Evolutionary conservation across 176 grass and related monocot species (phyloP).

Genomic region (Coix lacrymajobi): DNA sequence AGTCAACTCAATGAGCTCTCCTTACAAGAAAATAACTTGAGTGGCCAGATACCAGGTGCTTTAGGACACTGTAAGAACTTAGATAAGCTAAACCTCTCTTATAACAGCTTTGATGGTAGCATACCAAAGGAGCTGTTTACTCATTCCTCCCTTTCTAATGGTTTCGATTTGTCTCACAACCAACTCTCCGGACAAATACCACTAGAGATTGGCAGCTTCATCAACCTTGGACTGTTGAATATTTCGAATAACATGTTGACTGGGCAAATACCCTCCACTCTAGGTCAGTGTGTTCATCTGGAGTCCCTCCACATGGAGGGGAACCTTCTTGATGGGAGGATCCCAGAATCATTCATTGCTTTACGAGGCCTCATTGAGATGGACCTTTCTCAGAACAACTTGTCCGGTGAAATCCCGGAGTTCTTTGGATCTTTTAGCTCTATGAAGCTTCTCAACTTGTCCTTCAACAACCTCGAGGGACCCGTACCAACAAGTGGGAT

Average conservation of each 20-base stretch:
- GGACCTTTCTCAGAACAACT: constrained; percentile 20
- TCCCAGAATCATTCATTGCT: background rate
- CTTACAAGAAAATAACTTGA: background rate
- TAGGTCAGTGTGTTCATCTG: constrained; percentile 17
- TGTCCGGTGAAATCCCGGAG: constrained; percentile 25
- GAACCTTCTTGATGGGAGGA: constrained; percentile 20
- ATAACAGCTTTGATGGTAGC: background rate
- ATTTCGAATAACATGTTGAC: constrained; percentile 12
- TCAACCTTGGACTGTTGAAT: background rate
- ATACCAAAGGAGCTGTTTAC: background rate
- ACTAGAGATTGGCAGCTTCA: constrained; percentile 19
- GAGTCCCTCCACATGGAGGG: background rate
- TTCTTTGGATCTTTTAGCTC: background rate
- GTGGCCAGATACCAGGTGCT: background rate
- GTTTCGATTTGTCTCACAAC: constrained; percentile 19
- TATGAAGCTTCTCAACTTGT: constrained; percentile 14
- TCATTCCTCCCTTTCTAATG: background rate
- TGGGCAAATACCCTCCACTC: constrained; percentile 18
- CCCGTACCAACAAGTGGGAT: constrained; percentile 19
- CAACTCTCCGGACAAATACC: constrained; percentile 11
- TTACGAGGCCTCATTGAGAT: background rate
- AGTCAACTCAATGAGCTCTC: background rate
- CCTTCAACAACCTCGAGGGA: constrained; percentile 35
- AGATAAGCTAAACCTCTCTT: background rate
- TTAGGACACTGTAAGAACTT: background rate